Conservation (phyloP, 306 rosid genomes). For the cucumber (Cucumis sativus) region Cucumber_9930_V3 NC_026658.2:2394501-2395000, state of each 20-base stretch:
- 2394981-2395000: too few relatives aligned
- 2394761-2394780: neutral
- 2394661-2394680: neutral
- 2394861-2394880: neutral
- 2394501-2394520: too few relatives aligned
- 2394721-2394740: neutral
- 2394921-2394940: too few relatives aligned
- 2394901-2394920: too few relatives aligned
- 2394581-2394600: neutral
- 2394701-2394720: neutral
- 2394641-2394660: neutral
- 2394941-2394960: too few relatives aligned
- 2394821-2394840: neutral
- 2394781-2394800: neutral
- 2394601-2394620: neutral
- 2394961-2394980: too few relatives aligned
- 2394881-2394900: too few relatives aligned
- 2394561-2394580: neutral
- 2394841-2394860: neutral
- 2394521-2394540: too few relatives aligned
- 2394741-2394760: neutral
- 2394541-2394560: neutral
- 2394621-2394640: neutral
- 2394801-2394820: neutral
- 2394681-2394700: neutral